Percentiles rank a stretch among this genome's conserved stretches.
These are phyloP conservation scores for Leishmania turanica DNA, from an alignment of 208 protist genomes.

Conservation along the genomic window DNA sequence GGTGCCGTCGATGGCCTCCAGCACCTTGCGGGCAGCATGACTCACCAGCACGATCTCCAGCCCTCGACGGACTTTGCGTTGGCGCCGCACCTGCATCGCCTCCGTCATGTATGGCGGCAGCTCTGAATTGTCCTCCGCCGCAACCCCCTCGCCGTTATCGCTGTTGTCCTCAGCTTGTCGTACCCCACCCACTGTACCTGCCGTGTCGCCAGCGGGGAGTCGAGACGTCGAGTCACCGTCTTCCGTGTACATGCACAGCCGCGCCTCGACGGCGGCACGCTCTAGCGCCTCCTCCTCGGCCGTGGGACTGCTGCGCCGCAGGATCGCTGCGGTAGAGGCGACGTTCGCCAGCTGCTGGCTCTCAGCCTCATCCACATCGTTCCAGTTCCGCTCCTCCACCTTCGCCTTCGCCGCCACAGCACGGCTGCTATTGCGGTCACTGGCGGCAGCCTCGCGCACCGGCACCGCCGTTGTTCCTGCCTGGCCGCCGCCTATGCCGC, in stretches of 20 bases:
- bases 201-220: background rate
- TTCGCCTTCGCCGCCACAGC: background rate
- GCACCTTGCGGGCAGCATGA: conserved; percentile 41
- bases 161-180: background rate
- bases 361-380: conserved; percentile 25
- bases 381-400: conserved; percentile 6
- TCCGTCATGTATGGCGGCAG: conserved; percentile 39
- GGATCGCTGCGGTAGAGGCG: conserved; percentile 24
- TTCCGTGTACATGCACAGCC: conserved; percentile 22
- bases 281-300: conserved; percentile 25
- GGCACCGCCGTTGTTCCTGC: background rate
- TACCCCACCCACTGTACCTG: too few species aligned
- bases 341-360: conserved; percentile 30
- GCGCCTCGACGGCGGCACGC: conserved; percentile 22
- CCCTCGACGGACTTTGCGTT: conserved; percentile 41
- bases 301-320: conserved; percentile 12
- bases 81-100: conserved; percentile 39
- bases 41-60: conserved; percentile 36
- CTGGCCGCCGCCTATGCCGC: background rate
- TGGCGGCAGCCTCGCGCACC: background rate
- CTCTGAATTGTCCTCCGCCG: conserved; percentile 10
- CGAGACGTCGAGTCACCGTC: background rate
- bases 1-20: conserved; percentile 30
- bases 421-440: background rate
- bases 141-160: conserved; percentile 7